Percentiles rank a stretch among this genome's conserved stretches.
Evolutionary conservation across 2,329 filamentous ascomycete species (phyloP).

Genomic region (Hypoxylon sp.): DNA sequence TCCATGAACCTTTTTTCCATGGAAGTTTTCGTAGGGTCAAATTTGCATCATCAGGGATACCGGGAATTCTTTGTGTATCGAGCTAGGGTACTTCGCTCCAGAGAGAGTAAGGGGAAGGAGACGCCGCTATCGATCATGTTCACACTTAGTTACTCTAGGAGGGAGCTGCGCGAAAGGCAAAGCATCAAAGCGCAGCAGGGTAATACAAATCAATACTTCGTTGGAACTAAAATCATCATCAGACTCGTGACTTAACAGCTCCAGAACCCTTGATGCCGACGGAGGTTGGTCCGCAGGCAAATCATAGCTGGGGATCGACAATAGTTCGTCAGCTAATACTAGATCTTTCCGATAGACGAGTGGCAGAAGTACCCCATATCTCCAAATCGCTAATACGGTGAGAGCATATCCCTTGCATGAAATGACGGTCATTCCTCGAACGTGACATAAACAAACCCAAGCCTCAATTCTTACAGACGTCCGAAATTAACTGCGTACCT

Average conservation of each 20-base stretch:
- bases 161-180: constrained; percentile 43
- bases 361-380: constrained; percentile 2
- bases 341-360: constrained; percentile 3
- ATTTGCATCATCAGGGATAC: constrained; percentile 47
- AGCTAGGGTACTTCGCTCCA: constrained; percentile 19
- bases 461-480: neutral
- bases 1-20: constrained; percentile 22
- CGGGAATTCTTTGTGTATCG: constrained; percentile 30
- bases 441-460: constrained; percentile 8
- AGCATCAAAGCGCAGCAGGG: constrained; percentile 40
- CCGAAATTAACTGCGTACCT: neutral
- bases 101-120: constrained; percentile 17
- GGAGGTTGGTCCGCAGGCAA: neutral
- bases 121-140: constrained; percentile 23
- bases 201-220: constrained; percentile 42
- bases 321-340: neutral
- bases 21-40: constrained; percentile 36
- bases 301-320: constrained; percentile 9
- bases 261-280: neutral
- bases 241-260: constrained; percentile 7
- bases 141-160: constrained; percentile 28
- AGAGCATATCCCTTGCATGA: constrained; percentile 8
- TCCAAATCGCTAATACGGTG: constrained; percentile 7
- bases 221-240: constrained; percentile 16
- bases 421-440: constrained; percentile 5